Evolutionary conservation across 805 yeast genomes (phyloP), one percentile per base, ranked within the genome.

Genomic region (Suhomyces emberorum): DNA sequence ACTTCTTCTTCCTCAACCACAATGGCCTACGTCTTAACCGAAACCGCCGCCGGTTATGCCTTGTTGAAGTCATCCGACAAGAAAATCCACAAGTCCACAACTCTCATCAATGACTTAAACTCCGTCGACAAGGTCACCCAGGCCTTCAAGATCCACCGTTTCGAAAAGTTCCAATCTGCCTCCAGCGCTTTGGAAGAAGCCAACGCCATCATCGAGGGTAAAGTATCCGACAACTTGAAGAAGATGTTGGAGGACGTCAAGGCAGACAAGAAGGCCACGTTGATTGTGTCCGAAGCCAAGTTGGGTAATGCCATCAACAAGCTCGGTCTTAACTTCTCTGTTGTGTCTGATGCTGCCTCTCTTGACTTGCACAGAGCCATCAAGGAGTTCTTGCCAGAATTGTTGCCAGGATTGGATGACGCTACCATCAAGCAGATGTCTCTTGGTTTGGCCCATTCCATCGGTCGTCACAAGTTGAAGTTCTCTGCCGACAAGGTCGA

Each of bases 1-100:
- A n/a, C n/a, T n/a, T n/a, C n/a, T n/a, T n/a, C n/a, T 19, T 28
- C 30, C 18, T 34, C 21, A 15, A 21, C 18, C 12, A 32, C 21
- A 22, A 85, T 85, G 95, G 83, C 93, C 46, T 85, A 73, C 77
- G 88, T 91, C 59, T 79, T 91, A 63, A 85, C 98, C 43, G 98
- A 93, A 74, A 93, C 98, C 48, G 86, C 98, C 47, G 98, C 98
- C 35, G 98, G 98, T 60, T 93, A 93, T 65, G 98, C 98, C 60
- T 77, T 93, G 60, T 79, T 93, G 62, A 93, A 93, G 73, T 96
- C 97, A 40, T 83, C 96, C 47, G 98, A 93, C 76, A 93, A 93
- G 75, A 91, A 91, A 76, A 83, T 93, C 55, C 83, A 91, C 77
- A 91, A 89, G 72, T 81, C 93, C 17, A 63, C 83, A 37, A 61